A percentile compares a stretch with the other conserved stretches of the same genome.
Evolutionary conservation across 163 green algal genomes (phyloP).

Genomic region (Scenedesmus sp.): DNA sequence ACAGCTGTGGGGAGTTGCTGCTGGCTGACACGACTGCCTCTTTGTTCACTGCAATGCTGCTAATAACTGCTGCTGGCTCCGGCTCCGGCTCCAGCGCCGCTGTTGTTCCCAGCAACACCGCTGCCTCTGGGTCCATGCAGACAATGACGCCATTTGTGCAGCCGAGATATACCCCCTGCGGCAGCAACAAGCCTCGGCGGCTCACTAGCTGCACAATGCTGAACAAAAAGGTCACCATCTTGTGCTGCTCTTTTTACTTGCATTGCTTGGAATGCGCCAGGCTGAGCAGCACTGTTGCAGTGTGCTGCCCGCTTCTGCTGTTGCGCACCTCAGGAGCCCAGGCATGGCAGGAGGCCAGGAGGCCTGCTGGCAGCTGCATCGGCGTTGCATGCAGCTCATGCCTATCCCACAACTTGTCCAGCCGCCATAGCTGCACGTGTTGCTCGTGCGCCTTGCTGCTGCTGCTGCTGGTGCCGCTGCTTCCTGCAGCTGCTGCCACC

Average conservation of each 20-base stretch:
- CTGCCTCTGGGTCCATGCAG: conserved; percentile 46
- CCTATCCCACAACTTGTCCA: conserved; percentile 61
- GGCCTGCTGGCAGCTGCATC: neutral
- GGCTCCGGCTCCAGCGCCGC: neutral
- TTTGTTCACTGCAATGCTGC: conserved; percentile 42
- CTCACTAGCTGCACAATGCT: neutral
- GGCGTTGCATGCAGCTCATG: conserved; percentile 42
- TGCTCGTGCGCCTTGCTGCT: too few species aligned
- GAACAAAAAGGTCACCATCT: neutral
- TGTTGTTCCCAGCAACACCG: neutral
- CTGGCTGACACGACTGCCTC: conserved; percentile 4
- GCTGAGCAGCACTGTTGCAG: neutral
- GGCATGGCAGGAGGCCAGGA: conserved; percentile 44
- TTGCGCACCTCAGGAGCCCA: conserved; percentile 56
- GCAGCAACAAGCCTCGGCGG: neutral
- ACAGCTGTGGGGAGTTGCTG: neutral
- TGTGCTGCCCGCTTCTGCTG: neutral
- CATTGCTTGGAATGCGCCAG: neutral
- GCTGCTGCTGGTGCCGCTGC: neutral
- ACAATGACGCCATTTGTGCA: conserved; percentile 52
- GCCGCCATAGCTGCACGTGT: conserved; percentile 55
- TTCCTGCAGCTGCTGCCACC: conserved; percentile 11
- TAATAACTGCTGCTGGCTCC: neutral
- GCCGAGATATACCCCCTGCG: conserved; percentile 61
- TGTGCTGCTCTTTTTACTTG: neutral